Percentiles rank a stretch among this genome's conserved stretches.
These are phyloP conservation scores for Fusarium continuum DNA, from an alignment of 2,329 filamentous ascomycete genomes.

Conservation along the genomic window DNA sequence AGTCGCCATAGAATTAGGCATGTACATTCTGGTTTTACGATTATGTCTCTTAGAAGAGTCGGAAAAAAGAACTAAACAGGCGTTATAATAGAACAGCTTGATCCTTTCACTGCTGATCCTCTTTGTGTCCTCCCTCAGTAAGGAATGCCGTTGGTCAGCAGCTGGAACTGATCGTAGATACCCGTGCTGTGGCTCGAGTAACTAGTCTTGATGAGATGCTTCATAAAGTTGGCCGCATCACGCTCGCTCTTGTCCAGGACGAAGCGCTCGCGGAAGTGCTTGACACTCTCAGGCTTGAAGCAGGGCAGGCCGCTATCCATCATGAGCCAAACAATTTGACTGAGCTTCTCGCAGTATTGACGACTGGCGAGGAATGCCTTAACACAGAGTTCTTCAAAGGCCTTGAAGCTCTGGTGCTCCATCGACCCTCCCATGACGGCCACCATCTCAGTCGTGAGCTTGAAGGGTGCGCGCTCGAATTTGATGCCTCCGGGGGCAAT, in stretches of 20 bases:
- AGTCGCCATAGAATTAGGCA: conserved; percentile 7
- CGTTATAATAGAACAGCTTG: background rate
- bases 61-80: conserved; percentile 2
- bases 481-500: conserved; percentile 96
- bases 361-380: conserved; percentile 92
- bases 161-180: conserved; percentile 97
- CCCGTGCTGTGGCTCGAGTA: conserved; percentile 91
- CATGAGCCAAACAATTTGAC: conserved; percentile 92
- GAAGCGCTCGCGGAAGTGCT: conserved; percentile 92
- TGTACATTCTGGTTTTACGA: background rate
- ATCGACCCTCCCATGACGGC: conserved; percentile 96
- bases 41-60: background rate
- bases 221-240: conserved; percentile 95
- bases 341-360: conserved; percentile 87
- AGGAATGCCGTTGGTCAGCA: conserved; percentile 96
- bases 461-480: conserved; percentile 98
- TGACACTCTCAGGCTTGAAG: conserved; percentile 95
- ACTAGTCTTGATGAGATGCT: conserved; percentile 87
- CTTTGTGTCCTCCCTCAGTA: conserved; percentile 63
- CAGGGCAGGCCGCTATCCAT: conserved; percentile 95
- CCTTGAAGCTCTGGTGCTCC: conserved; percentile 87
- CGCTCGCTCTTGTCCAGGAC: conserved; percentile 90
- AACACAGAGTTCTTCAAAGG: conserved; percentile 96
- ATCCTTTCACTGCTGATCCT: background rate
- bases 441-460: conserved; percentile 96